Evolutionary conservation across 345 rosid species (phyloP), one percentile per base, ranked within the genome.

Genomic region (Pistacia integerrima): DNA sequence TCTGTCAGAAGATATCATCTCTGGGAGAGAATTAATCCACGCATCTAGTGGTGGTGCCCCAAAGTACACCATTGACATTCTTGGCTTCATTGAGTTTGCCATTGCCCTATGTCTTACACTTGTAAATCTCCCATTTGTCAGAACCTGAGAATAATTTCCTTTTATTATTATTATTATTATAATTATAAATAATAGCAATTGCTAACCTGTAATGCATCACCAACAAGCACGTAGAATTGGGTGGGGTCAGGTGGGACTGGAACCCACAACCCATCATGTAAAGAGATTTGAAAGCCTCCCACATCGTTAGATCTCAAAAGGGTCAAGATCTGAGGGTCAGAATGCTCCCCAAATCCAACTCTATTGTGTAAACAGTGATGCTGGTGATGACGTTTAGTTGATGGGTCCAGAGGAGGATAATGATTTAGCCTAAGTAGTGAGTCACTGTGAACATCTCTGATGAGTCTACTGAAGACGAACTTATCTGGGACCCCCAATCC

Each of bases 261-360:
- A 79, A 91, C 85, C 98, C 98, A 96, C 6, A 85, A 68, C 2
- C 92, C 93, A 36, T 87, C 93, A 14, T 63, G 82, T 65, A 88
- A 62, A 77, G 83, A 82, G 70, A 96, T 88, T 78, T 96, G 92
- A 60, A 96, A 96, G 77, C 99, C 99, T 64, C 81, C 89, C 7
- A 90, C 99, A 35, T 91, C 97, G 93, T 96, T 96, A 76, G 99
- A 96, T 85, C 95, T 73, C 48, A 96, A 62, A 62, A 96, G 70
- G 73, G 99, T 94, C 80, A 96, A 56, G 81, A 96, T 96, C 93
- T 96, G 99, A 84, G 98, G 99, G 91, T 96, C 99, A 36, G 98
- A 90, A 74, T 96, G 98, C 82, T 91, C 99, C 3, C 99, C 99
- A 20, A 96, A 89, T 11, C 99, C 99, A 28, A 93, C 82, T 63